phyloP scores from a whole-genome alignment of 2,329 filamentous ascomycete species.

The Talaromyces islandicus region DNA sequence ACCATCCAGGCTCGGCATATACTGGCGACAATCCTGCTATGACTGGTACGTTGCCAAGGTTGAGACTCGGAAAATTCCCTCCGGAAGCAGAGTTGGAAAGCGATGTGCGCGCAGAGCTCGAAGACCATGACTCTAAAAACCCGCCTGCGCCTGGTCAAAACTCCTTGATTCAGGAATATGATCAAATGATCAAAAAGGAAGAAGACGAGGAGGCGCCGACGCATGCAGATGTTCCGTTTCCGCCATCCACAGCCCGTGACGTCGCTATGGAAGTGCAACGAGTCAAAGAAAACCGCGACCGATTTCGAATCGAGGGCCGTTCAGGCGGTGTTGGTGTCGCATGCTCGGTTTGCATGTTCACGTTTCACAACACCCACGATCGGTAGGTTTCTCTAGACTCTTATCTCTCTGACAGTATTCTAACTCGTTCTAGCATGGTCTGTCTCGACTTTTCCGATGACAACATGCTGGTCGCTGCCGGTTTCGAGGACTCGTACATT shows the following conservation, averaged over 20 bases:
- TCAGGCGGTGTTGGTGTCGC: constrained; percentile 78
- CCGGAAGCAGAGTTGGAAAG: constrained; percentile 77
- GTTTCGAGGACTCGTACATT: constrained; percentile 91
- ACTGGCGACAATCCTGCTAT: constrained; percentile 51
- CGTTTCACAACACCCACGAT: constrained; percentile 93
- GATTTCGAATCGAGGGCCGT: constrained; percentile 79
- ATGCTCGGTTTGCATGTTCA: constrained; percentile 93
- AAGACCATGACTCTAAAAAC: constrained; percentile 74
- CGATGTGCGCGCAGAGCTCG: constrained; percentile 80
- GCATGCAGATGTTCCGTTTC: constrained; percentile 74
- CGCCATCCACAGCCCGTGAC: constrained; percentile 80
- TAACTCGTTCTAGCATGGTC: constrained; percentile 58
- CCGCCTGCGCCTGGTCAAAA: constrained; percentile 65
- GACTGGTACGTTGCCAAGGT: constrained; percentile 51
- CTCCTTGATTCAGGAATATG: constrained; percentile 81
- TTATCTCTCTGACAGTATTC: background rate
- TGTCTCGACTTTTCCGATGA: constrained; percentile 95
- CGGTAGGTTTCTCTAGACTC: constrained; percentile 52
- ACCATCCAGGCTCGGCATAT: constrained; percentile 59
- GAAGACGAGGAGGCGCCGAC: constrained; percentile 78
- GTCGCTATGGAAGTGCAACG: constrained; percentile 93
- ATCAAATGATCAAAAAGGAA: constrained; percentile 81
- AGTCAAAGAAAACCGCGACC: constrained; percentile 84
- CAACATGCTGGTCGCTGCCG: constrained; percentile 76
- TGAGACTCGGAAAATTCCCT: constrained; percentile 75